These are phyloP conservation scores for Candida cerambycidarum DNA, from an alignment of 805 yeast species.

Conservation along the genomic window DNA sequence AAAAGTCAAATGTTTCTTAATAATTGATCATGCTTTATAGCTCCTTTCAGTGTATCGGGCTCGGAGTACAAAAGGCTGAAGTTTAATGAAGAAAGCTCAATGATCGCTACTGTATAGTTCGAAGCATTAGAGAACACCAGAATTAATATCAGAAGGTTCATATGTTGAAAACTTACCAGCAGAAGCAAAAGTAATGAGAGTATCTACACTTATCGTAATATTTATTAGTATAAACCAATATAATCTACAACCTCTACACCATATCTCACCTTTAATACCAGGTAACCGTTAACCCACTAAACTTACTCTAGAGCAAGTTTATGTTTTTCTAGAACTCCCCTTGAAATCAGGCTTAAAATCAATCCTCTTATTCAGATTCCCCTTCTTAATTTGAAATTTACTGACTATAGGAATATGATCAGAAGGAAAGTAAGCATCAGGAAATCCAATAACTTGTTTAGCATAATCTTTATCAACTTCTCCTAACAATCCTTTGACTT, in stretches of 20 bases:
- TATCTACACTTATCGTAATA: no score
- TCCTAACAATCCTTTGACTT: slow-evolving; percentile 85
- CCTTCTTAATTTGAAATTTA: slow-evolving; percentile 68
- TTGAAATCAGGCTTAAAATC: slow-evolving; percentile 48
- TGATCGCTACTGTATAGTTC: no score
- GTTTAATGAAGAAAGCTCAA: no score
- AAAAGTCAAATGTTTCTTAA: no score
- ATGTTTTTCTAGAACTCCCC: slow-evolving; percentile 43
- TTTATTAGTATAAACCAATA: slow-evolving; percentile 3
- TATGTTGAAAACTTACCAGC: no score
- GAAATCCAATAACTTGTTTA: slow-evolving; percentile 81
- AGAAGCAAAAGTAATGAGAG: no score
- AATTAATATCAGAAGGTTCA: no score
- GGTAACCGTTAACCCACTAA: neutral
- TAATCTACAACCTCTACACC: slow-evolving; percentile 1
- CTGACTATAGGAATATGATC: slow-evolving; percentile 90
- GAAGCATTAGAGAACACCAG: no score
- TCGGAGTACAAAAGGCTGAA: no score
- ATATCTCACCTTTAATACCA: neutral
- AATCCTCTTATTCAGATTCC: slow-evolving; percentile 31
- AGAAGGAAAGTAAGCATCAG: slow-evolving; percentile 90
- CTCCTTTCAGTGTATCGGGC: no score
- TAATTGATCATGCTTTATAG: no score
- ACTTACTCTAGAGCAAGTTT: no score
- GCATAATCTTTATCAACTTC: slow-evolving; percentile 78